Conservation (phyloP, 306 rosid species). For the Pueraria montana region DNA sequence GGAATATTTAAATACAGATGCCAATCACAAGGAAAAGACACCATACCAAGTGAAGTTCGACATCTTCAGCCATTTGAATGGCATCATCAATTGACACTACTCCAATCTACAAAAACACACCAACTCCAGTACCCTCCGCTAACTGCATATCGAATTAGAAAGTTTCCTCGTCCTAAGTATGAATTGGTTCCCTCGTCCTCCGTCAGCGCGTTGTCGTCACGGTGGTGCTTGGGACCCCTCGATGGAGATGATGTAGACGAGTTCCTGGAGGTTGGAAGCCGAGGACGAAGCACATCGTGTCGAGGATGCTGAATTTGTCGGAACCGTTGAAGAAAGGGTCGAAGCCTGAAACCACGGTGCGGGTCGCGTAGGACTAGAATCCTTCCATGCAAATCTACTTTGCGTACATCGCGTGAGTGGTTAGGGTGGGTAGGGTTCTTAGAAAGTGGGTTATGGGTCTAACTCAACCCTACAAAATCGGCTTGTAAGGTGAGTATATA, state of each 20-base stretch:
- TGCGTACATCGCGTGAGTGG: constrained; percentile 74
- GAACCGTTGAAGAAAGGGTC: constrained; percentile 94
- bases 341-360: constrained; percentile 91
- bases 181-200: no score
- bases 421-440: no score
- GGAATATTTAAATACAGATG: background rate
- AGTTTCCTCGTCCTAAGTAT: no score
- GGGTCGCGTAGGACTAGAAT: constrained; percentile 92
- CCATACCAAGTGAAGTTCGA: constrained; percentile 87
- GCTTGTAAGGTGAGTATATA: no score
- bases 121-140: constrained; percentile 36
- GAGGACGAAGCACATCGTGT: constrained; percentile 88
- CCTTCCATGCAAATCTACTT: constrained; percentile 93
- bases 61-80: constrained; percentile 77
- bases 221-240: no score
- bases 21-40: background rate
- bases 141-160: background rate
- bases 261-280: constrained; percentile 97
- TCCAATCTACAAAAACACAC: constrained; percentile 71
- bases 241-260: no score
- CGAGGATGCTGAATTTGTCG: constrained; percentile 94
- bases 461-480: no score
- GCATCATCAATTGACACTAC: constrained; percentile 79
- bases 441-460: no score
- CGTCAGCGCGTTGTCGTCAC: no score